A percentile compares a stretch with the other conserved stretches of the same genome.
Conservation (phyloP, 2,329 filamentous ascomycete species). For the Herpotrichia juniperi region DNA sequence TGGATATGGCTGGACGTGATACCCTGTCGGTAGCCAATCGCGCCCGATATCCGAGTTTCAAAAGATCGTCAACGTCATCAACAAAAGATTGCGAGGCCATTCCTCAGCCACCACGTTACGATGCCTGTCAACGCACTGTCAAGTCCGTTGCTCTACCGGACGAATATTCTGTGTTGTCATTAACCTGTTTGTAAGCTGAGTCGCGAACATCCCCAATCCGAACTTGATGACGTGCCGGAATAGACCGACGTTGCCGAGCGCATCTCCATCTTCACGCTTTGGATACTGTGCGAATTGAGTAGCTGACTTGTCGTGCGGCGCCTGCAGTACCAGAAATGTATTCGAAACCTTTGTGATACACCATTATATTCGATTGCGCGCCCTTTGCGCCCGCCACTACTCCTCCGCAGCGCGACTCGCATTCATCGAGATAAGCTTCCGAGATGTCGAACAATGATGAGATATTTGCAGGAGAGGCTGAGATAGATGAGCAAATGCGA, state of each 20-base stretch:
- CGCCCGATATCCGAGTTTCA: background rate
- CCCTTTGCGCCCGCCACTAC: background rate
- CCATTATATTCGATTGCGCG: background rate
- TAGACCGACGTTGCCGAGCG: too few species aligned
- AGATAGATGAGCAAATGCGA: slow-evolving; percentile 32
- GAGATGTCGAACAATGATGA: slow-evolving; percentile 27
- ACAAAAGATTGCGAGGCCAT: background rate
- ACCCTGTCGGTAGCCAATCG: background rate
- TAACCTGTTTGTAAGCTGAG: slow-evolving; percentile 4
- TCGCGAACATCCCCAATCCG: slow-evolving; percentile 1
- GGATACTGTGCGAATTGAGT: background rate
- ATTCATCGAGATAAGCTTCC: background rate
- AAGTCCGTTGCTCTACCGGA: background rate
- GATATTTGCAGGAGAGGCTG: slow-evolving; percentile 35
- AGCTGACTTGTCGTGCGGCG: background rate
- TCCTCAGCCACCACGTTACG: background rate
- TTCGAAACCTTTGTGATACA: background rate
- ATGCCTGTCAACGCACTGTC: background rate
- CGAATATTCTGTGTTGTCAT: background rate
- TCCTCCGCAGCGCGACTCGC: background rate
- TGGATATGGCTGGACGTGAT: background rate
- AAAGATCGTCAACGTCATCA: slow-evolving; percentile 1
- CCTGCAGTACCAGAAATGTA: background rate
- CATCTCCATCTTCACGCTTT: too few species aligned
- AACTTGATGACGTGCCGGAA: background rate